Conservation (phyloP, 257 asterid species). For the Solanum medicagineum region DNA sequence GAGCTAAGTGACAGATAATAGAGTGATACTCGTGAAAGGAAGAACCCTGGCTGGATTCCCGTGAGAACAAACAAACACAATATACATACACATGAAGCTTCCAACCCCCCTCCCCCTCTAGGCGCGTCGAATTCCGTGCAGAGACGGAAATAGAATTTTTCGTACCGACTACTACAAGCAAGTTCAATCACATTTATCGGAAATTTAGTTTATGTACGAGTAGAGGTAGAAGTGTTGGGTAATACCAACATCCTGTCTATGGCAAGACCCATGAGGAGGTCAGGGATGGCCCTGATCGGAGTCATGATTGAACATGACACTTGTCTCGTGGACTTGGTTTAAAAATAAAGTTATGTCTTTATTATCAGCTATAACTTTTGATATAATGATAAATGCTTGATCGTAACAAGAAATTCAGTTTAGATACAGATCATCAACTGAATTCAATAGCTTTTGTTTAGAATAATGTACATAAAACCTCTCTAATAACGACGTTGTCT, state of each 20-base stretch:
- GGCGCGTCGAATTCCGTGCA: neutral
- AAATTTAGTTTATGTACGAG: neutral
- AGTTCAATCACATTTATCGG: neutral
- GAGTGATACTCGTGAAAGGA: slow-evolving; percentile 22
- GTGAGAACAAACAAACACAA: slow-evolving; percentile 7
- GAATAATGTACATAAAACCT: no score
- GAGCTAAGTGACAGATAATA: neutral
- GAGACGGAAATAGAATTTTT: neutral
- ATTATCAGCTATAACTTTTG: no score
- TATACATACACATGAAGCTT: slow-evolving; percentile 10
- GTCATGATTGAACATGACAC: no score
- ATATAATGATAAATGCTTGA: no score
- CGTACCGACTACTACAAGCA: rapidly evolving
- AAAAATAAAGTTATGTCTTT: no score
- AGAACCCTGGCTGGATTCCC: slow-evolving; percentile 12
- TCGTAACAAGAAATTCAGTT: neutral
- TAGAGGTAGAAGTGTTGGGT: neutral
- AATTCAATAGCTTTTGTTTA: no score
- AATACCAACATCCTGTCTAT: no score
- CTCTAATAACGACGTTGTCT: no score
- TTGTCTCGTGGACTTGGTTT: no score
- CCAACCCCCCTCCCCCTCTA: neutral
- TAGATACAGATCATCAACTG: rapidly evolving
- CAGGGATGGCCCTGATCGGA: no score
- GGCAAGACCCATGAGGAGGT: no score